Percentiles rank a stretch among this genome's conserved stretches.
Conservation (phyloP, 108 stramenopile genomes). For the Aurantiochytrium sp. region DNA sequence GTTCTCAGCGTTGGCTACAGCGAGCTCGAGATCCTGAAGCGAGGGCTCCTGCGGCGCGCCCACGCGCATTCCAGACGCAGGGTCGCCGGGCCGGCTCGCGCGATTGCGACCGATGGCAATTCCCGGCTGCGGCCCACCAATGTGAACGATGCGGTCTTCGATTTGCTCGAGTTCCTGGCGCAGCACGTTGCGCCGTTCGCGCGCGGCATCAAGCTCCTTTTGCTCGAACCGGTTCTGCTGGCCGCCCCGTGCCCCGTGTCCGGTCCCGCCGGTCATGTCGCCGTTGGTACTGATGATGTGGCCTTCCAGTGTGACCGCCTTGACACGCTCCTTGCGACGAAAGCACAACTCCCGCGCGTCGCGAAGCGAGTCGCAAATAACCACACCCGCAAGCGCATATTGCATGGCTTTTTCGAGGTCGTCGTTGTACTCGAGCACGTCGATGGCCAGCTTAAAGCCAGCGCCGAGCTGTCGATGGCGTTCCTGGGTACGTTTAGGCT, state of each 20-base stretch:
- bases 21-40: slow-evolving; percentile 61
- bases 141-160: slow-evolving; percentile 10
- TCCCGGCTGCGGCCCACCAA: not conserved
- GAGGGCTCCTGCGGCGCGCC: slow-evolving; percentile 19
- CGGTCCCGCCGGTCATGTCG: slow-evolving; percentile 92
- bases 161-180: slow-evolving; percentile 62
- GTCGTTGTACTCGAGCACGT: slow-evolving; percentile 76
- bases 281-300: slow-evolving; percentile 90
- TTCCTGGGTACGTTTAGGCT: slow-evolving; percentile 60
- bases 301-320: slow-evolving; percentile 87
- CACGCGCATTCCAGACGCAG: not conserved
- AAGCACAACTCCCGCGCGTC: slow-evolving; percentile 80
- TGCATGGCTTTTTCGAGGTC: slow-evolving; percentile 64
- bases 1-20: slow-evolving; percentile 59
- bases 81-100: not conserved
- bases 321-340: slow-evolving; percentile 36
- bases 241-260: not conserved
- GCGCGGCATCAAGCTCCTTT: slow-evolving; percentile 60
- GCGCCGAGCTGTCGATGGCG: slow-evolving; percentile 74
- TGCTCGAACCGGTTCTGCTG: slow-evolving; percentile 43
- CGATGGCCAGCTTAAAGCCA: slow-evolving; percentile 70
- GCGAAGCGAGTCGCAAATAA: slow-evolving; percentile 84
- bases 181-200: slow-evolving; percentile 61
- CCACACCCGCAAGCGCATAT: slow-evolving; percentile 86
- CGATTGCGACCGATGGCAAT: not conserved